Evolutionary conservation across 352 stramenopile genomes (phyloP), one percentile per base, ranked within the genome.

Genomic region (Globisporangium perplexum): DNA sequence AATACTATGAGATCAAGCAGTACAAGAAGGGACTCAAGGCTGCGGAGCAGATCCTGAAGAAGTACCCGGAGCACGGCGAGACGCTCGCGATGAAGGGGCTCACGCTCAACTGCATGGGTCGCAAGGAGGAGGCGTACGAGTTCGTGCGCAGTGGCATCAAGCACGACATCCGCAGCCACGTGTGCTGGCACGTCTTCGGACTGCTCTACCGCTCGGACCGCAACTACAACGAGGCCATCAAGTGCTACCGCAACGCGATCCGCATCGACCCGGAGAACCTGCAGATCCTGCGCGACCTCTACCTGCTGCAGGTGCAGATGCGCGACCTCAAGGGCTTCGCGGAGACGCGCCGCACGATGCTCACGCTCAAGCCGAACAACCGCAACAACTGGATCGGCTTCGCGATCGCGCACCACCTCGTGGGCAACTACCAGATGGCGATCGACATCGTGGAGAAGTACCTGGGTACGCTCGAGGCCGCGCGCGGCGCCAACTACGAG

Each of bases 181-280:
- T 99, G 20, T 99, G 96, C 78, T 99, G 97, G 97, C 96, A 99
- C 74, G 96, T 99, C 6, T 99, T 97, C 59, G 97, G 97, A 15
- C 73, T 99, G 28, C 72, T 99, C 35, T 96, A 99, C 72, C 90
- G 97, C 65, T 94, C 86, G 11, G 93, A 98, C 68, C 85, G 91
- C 44, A 98, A 99, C 65, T 99, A 99, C 71, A 66, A 82, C 41
- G 93, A 98, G 67, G 96, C 96, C 26, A 98, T 98, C 68, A 99
- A 99, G 82, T 98, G 95, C 67, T 99, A 99, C 76, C 96, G 96
- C 65, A 95, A 98, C 62, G 96, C 97, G 15, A 83, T 99, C 39
- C 80, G 93, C 33, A 97, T 98, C 53, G 96, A 99, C 72, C 69
- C 78, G n/a, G 83, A 98, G 47, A 98, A 99, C 69, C 65, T 98